phyloP scores from a whole-genome alignment of 2,329 filamentous ascomycete genomes.

The Pseudogymnoascus sp. region DNA sequence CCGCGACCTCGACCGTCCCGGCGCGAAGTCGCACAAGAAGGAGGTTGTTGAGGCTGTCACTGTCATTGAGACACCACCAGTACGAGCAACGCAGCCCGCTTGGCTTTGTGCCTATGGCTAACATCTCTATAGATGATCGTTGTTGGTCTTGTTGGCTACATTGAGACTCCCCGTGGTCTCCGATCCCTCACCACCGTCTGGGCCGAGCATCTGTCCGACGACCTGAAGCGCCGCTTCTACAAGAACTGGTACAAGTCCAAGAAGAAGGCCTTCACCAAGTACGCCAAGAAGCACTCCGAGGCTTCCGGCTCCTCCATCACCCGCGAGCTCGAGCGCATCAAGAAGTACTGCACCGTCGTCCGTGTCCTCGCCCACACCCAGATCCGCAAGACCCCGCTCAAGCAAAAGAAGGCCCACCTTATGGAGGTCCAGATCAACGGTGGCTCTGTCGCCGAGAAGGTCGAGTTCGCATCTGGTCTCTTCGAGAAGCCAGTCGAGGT shows the following conservation, averaged over 20 bases:
- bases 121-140: constrained; percentile 86
- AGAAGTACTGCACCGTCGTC: constrained; percentile 99
- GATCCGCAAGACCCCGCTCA: constrained; percentile 97
- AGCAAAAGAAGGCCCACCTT: constrained; percentile 99
- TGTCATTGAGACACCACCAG: constrained; percentile 88
- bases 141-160: constrained; percentile 99
- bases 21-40: constrained; percentile 99
- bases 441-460: constrained; percentile 91
- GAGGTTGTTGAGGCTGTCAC: constrained; percentile 84
- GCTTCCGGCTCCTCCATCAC: constrained; percentile 81
- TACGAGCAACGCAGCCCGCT: constrained; percentile 81
- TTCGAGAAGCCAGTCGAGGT: constrained; percentile 99
- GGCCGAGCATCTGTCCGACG: constrained; percentile 98
- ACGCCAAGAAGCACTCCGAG: constrained; percentile 99
- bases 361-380: constrained; percentile 99
- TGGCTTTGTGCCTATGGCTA: constrained; percentile 65
- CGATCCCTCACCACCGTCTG: constrained; percentile 99
- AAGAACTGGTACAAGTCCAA: constrained; percentile 99
- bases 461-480: constrained; percentile 85
- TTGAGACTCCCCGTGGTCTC: constrained; percentile 98
- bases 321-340: constrained; percentile 98
- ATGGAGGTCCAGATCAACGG: constrained; percentile 99
- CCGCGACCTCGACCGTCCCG: constrained; percentile 95
- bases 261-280: constrained; percentile 99
- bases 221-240: constrained; percentile 99